Evolutionary conservation across 2,329 filamentous ascomycete species (phyloP).

Genomic region (Teratosphaeria nubilosa): DNA sequence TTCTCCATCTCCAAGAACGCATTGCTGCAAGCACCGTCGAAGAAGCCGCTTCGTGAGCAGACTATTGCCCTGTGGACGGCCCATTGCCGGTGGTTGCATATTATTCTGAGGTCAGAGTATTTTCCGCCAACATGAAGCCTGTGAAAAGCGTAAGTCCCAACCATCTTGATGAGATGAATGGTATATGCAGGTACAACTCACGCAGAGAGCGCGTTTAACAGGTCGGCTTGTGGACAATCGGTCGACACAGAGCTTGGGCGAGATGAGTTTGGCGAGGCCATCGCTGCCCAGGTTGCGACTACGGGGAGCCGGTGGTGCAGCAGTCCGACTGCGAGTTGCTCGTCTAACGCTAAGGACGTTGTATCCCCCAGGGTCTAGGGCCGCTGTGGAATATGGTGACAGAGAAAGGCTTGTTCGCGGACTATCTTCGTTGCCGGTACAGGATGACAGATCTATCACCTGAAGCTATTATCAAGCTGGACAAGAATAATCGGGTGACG

Average conservation of each 20-base stretch:
- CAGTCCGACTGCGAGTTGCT: background rate
- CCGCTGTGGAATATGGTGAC: background rate
- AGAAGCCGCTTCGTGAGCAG: constrained; percentile 39
- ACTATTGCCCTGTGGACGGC: constrained; percentile 39
- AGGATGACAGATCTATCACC: background rate
- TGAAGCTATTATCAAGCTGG: background rate
- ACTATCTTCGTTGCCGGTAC: background rate
- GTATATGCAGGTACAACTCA: constrained; percentile 21
- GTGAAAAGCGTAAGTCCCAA: constrained; percentile 11
- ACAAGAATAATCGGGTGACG: background rate
- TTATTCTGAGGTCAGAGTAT: constrained; percentile 41
- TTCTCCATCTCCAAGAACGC: constrained; percentile 24
- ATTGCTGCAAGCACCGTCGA: constrained; percentile 29
- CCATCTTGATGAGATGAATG: background rate
- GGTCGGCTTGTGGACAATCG: constrained; percentile 8
- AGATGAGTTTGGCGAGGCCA: background rate
- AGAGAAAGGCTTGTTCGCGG: background rate
- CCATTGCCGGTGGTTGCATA: constrained; percentile 36
- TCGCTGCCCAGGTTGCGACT: background rate
- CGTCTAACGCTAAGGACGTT: background rate
- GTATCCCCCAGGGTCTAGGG: background rate
- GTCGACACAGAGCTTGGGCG: background rate
- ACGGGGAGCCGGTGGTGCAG: background rate
- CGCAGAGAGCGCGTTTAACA: constrained; percentile 39
- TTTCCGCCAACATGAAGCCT: constrained; percentile 28